Percentiles rank a stretch among this genome's conserved stretches.
Evolutionary conservation across 2,329 filamentous ascomycete species (phyloP).

Genomic region (Rhynchosporium agropyri): DNA sequence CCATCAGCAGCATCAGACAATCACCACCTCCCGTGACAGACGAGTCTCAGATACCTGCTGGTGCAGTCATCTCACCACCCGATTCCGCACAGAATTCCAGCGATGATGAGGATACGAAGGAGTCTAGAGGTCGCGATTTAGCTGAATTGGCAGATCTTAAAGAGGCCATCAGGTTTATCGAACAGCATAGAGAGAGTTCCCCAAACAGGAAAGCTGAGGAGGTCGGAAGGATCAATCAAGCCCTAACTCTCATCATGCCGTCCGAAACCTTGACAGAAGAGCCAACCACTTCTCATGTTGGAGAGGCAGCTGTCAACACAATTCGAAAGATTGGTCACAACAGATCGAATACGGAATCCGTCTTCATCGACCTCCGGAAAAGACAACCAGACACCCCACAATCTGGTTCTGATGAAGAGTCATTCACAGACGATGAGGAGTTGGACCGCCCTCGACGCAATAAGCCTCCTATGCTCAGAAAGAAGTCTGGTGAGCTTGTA

Average conservation of each 20-base stretch:
- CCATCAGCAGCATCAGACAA: slow-evolving; percentile 70
- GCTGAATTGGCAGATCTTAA: slow-evolving; percentile 63
- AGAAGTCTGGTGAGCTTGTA: slow-evolving; percentile 97
- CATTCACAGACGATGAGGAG: slow-evolving; percentile 56
- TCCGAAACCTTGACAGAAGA: slow-evolving; percentile 41
- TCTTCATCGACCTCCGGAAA: slow-evolving; percentile 44
- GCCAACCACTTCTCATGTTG: slow-evolving; percentile 26
- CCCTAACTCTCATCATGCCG: slow-evolving; percentile 43
- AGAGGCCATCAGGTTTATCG: slow-evolving; percentile 80
- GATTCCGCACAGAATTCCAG: slow-evolving; percentile 81
- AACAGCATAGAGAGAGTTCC: slow-evolving; percentile 63
- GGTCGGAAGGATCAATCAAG: slow-evolving; percentile 33
- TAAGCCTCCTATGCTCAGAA: slow-evolving; percentile 92
- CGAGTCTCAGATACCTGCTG: slow-evolving; percentile 72
- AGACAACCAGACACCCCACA: slow-evolving; percentile 52
- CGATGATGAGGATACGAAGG: slow-evolving; percentile 71
- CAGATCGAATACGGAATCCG: slow-evolving; percentile 49
- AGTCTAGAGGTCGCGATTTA: slow-evolving; percentile 34
- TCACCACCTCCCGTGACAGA: slow-evolving; percentile 82
- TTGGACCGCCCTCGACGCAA: slow-evolving; percentile 53
- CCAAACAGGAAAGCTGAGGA: slow-evolving; percentile 46
- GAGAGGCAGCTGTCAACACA: slow-evolving; percentile 25
- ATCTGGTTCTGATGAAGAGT: slow-evolving; percentile 62
- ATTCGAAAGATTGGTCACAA: slow-evolving; percentile 38
- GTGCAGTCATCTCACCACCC: slow-evolving; percentile 87